Conservation (phyloP, 768 basidiomycete species). For the Asterophora lycoperdoides region DNA sequence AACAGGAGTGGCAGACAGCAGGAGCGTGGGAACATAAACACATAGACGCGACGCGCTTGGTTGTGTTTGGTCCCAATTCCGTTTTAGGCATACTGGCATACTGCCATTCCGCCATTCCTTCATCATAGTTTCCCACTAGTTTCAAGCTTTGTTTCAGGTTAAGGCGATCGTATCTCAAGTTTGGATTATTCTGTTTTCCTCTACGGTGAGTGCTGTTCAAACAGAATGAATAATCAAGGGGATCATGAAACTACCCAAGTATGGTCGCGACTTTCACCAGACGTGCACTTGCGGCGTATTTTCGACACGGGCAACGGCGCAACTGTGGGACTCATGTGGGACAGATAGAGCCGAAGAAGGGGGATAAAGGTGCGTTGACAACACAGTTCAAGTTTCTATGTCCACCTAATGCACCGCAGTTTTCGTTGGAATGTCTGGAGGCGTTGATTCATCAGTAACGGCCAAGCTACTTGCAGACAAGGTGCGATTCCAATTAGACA, state of each 20-base stretch:
- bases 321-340: slow-evolving; percentile 8
- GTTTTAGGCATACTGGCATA: background rate
- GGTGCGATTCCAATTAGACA: slow-evolving; percentile 31
- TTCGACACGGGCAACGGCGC: slow-evolving; percentile 11
- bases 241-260: slow-evolving; percentile 3
- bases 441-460: slow-evolving; percentile 90
- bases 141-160: too few relatives aligned
- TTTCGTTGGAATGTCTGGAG: slow-evolving; percentile 90
- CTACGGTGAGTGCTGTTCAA: too few relatives aligned
- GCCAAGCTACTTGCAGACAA: slow-evolving; percentile 71
- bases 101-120: too few relatives aligned
- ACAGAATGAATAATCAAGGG: too few relatives aligned
- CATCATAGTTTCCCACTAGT: too few relatives aligned
- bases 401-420: slow-evolving; percentile 42
- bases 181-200: too few relatives aligned
- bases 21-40: slow-evolving; percentile 12
- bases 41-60: slow-evolving; percentile 15
- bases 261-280: slow-evolving; percentile 10
- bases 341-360: slow-evolving; percentile 21
- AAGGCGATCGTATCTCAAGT: too few relatives aligned
- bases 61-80: slow-evolving; percentile 15
- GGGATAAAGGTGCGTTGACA: slow-evolving; percentile 27
- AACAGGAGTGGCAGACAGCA: background rate
- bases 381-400: background rate
- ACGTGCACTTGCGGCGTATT: slow-evolving; percentile 12